Evolutionary conservation across 2,329 filamentous ascomycete species (phyloP), one percentile per base, ranked within the genome.

Genomic region (Aspergillus sp.): DNA sequence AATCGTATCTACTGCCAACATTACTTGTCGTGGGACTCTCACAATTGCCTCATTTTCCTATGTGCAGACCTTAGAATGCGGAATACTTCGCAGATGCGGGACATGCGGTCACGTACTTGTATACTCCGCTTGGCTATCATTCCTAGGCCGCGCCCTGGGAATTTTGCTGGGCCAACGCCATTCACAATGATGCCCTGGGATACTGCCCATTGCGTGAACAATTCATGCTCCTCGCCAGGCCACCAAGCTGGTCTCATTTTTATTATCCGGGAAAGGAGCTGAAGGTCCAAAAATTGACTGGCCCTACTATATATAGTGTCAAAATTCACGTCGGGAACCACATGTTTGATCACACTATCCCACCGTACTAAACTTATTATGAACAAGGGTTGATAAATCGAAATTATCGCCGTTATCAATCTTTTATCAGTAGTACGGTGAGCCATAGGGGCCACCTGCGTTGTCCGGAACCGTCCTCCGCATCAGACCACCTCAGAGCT

Each of bases 81-180:
- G 9, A 26, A 38, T 38, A 18, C 20, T 9, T 9, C 26, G 13
- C 17, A 13, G 43, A 24, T 17, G 20, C 12, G n/a, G 36, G 36
- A 12, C 9, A 41, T 24, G 22, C 24, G 11, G 30, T 36, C 17
- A 22, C 62, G 67, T 76, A 90, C 89, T 76, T 88, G 77, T 59
- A 95, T 81, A 13, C 82, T 76, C 26, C 83, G 81, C 12, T 84
- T 87, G 5, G 91, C 88, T 50, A 93, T 81, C 56, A 96, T 86
- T 47, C 93, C 92, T 53, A 95, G 83, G 26, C 92, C 92, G 54
- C 89, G 82, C 2, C 87, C 89, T 5, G 87, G 83, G 15, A 96
- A 86, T 39, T 78, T 79, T 41, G 85, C 81, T 5, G 91, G 87
- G 2, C 79, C 78, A 48, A 96, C 85, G 26, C 86, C 87, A 65